Conservation (phyloP, 768 basidiomycete species). For the Mycena indigotica region DNA sequence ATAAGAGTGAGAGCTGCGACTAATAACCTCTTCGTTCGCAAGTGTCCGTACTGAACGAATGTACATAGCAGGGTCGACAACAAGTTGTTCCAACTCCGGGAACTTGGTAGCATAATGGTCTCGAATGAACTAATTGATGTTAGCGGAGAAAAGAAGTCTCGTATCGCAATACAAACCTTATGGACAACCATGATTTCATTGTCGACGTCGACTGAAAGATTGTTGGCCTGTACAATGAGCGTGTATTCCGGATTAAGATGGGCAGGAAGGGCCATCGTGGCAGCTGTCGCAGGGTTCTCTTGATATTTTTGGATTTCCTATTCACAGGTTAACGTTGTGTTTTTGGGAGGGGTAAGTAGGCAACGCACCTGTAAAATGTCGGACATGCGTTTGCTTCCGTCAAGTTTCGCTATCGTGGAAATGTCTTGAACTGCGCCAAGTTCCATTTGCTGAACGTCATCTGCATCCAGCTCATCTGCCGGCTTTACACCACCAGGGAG, state of each 20-base stretch:
- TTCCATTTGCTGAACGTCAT: constrained; percentile 95
- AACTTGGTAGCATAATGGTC: constrained; percentile 96
- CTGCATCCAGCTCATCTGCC: constrained; percentile 93
- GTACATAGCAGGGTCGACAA: constrained; percentile 89
- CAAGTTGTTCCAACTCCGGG: constrained; percentile 94
- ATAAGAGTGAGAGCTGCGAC: neutral
- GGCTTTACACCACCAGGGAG: constrained; percentile 87
- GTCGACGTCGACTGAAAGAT: constrained; percentile 96
- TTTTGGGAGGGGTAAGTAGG: neutral
- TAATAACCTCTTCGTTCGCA: constrained; percentile 74
- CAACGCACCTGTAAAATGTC: constrained; percentile 76
- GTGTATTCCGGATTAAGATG: constrained; percentile 95
- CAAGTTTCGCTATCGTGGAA: constrained; percentile 82
- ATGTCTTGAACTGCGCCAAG: constrained; percentile 85
- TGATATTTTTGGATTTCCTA: constrained; percentile 92
- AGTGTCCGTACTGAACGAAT: constrained; percentile 88
- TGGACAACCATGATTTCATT: constrained; percentile 97
- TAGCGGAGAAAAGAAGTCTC: constrained; percentile 20
- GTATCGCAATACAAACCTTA: constrained; percentile 53
- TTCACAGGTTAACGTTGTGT: neutral
- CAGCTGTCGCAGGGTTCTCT: constrained; percentile 73
- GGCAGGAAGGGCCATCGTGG: constrained; percentile 76
- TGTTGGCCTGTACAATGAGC: constrained; percentile 96
- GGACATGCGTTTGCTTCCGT: constrained; percentile 83
- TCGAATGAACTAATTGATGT: constrained; percentile 77